Conservation (phyloP, 1,139 yeast species). For the Suhomyces coccinellae region DNA sequence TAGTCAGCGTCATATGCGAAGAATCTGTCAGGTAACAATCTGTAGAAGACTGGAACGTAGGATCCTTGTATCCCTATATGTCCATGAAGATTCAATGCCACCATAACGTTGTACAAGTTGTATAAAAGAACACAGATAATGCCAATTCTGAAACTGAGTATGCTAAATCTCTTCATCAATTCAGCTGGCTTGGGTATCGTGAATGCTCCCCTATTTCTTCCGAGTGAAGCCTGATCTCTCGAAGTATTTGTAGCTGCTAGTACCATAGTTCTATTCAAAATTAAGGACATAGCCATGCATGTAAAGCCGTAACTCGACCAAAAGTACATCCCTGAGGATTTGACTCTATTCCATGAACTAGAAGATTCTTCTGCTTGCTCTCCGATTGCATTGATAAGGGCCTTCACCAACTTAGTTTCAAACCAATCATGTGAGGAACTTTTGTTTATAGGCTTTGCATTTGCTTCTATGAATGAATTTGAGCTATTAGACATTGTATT, state of each 20-base stretch:
- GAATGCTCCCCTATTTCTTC: conserved; percentile 11
- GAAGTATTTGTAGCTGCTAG: conserved; percentile 61
- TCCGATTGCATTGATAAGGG: conserved; percentile 25
- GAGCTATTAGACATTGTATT: not conserved
- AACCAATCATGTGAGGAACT: conserved; percentile 2
- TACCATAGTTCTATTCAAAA: conserved; percentile 63
- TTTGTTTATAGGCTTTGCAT: too few relatives aligned
- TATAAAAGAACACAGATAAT: conserved; percentile 33
- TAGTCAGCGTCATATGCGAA: conserved; percentile 38
- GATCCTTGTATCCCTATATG: conserved; percentile 19
- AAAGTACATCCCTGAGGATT: conserved; percentile 30
- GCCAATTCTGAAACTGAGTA: conserved; percentile 35
- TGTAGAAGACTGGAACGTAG: conserved; percentile 8
- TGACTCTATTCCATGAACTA: conserved; percentile 19
- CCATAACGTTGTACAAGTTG: conserved; percentile 37
- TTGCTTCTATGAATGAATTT: not conserved
- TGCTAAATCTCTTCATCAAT: conserved; percentile 22
- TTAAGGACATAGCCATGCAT: conserved; percentile 62
- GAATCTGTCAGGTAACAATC: conserved; percentile 18
- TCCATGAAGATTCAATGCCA: conserved; percentile 33
- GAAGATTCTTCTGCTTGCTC: conserved; percentile 22
- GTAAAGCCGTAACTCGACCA: conserved; percentile 39
- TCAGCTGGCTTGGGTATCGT: conserved; percentile 20
- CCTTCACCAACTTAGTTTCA: conserved; percentile 16
- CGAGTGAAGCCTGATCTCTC: conserved; percentile 19